A percentile compares a stretch with the other conserved stretches of the same genome.
phyloP scores from a whole-genome alignment of 108 stramenopile species.

The Asterionellopsis glacialis region DNA sequence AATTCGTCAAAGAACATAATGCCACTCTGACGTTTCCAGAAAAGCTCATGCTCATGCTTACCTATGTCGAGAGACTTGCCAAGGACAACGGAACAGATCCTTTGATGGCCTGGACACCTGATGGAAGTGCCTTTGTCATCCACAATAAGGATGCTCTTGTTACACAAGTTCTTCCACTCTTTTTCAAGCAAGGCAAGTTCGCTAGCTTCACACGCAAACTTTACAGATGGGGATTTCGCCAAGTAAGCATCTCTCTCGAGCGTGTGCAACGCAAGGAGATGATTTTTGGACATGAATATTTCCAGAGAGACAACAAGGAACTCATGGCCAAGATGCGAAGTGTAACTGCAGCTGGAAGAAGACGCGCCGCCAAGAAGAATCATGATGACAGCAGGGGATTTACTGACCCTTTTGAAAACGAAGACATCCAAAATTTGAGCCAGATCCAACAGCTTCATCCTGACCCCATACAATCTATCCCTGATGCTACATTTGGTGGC shows the following conservation, averaged over 20 bases:
- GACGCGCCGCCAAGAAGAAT: too few relatives aligned
- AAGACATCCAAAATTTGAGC: too few relatives aligned
- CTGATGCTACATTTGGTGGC: too few relatives aligned
- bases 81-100: not conserved
- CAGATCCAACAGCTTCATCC: too few relatives aligned
- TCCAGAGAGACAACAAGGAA: conserved; percentile 18
- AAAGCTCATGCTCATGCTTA: conserved; percentile 60
- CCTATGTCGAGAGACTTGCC: conserved; percentile 21
- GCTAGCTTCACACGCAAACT: conserved; percentile 46
- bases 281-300: conserved; percentile 17
- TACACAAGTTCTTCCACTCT: not conserved
- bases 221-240: conserved; percentile 53
- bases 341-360: conserved; percentile 12
- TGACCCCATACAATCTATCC: too few relatives aligned
- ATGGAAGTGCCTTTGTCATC: conserved; percentile 1
- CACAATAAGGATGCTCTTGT: not conserved
- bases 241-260: conserved; percentile 20
- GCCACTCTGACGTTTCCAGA: conserved; percentile 4
- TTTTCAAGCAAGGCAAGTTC: conserved; percentile 23
- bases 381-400: too few relatives aligned
- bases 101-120: conserved; percentile 1
- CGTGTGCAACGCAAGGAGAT: conserved; percentile 23
- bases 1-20: conserved; percentile 8
- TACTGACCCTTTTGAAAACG: too few relatives aligned
- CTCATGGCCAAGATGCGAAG: conserved; percentile 15